Base-by-base conservation (phyloP, 73 alveolate species). In the Vitrella brassicaformis region DNA sequence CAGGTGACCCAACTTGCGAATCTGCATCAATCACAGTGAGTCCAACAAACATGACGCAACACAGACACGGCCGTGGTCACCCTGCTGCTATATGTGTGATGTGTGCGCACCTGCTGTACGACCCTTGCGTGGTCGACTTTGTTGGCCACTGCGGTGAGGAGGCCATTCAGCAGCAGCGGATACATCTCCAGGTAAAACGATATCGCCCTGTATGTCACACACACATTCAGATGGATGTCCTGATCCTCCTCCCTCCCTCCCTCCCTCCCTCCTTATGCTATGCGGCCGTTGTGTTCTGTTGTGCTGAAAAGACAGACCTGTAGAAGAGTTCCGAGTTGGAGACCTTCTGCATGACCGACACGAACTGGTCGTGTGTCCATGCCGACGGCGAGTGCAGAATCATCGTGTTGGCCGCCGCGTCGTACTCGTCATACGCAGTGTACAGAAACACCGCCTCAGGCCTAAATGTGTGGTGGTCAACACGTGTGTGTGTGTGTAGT, bases 341-440 rank as follows among this genome's bases (percentile, higher is more conserved):
- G 31, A 91, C 98, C 87, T 93, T 88, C 81, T 83, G 81, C 81
- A 75, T 75, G 81, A 75, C 67, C 74, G 67, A 66, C 71, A 92
- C 89, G 81, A 80, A 89, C 78, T 80, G 80, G 80, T 94, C 97
- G 80, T 94, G 98, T 45, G 93, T 84, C 94, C 96, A 94, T 47
- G 97, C 94, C 28, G 94, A 71, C 9, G 98, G 98, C 30, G 97
- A 91, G 85, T 94, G 98, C 78, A 89, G 96, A 86, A 94, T 91
- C 98, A 94, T 94, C 56, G 94, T 85, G 74, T 72, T 80, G 28
- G 93, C 93, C 56, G 98, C 98, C 79, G 88, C 89, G 85, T 94
- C 98, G 75, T 76, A 94, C 80, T 94, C 94, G 66, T 91, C 95
- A 76, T 94, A 94, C 72, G 90, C 97, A 70, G 95, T 79, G 86